phyloP scores from a whole-genome alignment of 345 rosid genomes.

The Dovyalis caffra region DNA sequence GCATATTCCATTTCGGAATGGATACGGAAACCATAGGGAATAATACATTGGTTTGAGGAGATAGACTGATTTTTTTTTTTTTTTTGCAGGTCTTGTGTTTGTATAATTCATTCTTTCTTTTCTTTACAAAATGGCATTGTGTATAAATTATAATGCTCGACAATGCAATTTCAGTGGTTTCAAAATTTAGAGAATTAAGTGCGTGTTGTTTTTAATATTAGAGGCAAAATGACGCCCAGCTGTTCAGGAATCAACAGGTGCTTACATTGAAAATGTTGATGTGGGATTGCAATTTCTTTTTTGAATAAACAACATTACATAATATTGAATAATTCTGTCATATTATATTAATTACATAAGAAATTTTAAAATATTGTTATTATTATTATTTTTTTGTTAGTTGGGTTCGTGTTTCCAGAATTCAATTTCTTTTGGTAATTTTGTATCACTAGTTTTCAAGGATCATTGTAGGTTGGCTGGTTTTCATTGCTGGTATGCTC shows the following conservation, averaged over 20 bases:
- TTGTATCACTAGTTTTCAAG: too few species aligned
- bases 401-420: too few species aligned
- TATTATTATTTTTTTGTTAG: too few species aligned
- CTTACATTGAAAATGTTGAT: too few species aligned
- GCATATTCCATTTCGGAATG: constrained; percentile 43
- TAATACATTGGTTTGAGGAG: constrained; percentile 20
- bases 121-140: background rate
- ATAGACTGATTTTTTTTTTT: background rate
- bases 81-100: background rate
- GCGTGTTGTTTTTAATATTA: background rate
- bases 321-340: too few species aligned
- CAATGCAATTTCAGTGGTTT: background rate
- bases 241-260: too few species aligned
- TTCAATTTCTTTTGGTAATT: too few species aligned
- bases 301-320: too few species aligned
- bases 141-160: background rate
- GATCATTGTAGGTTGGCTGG: too few species aligned
- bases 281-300: background rate
- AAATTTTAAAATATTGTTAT: too few species aligned
- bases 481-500: too few species aligned
- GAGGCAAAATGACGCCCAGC: background rate
- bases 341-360: too few species aligned
- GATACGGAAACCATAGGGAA: constrained; percentile 28
- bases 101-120: background rate
- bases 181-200: background rate